phyloP scores from a whole-genome alignment of 108 stramenopile genomes.

The Seminavis robusta region DNA sequence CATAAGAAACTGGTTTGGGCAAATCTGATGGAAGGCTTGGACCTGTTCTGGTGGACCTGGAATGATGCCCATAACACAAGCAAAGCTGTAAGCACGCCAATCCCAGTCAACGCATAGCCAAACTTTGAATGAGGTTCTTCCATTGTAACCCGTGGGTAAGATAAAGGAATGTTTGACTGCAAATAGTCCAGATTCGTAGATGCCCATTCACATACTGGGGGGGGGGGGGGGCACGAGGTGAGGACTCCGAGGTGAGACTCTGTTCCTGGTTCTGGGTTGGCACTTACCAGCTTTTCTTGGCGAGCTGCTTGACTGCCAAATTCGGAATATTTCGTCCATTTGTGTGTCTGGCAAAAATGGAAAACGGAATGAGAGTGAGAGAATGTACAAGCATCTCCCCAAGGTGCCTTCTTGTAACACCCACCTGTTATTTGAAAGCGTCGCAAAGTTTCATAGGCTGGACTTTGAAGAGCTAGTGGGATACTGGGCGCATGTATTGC shows the following conservation, averaged over 20 bases:
- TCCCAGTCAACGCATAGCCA: neutral
- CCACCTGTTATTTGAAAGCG: neutral
- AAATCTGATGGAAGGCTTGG: neutral
- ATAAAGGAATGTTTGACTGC: conserved; percentile 10
- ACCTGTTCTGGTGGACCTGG: no score
- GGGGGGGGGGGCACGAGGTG: no score
- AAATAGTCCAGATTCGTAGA: conserved; percentile 20
- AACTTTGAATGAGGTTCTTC: neutral
- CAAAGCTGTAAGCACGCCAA: conserved; percentile 6
- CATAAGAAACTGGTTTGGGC: conserved; percentile 26
- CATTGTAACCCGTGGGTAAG: conserved; percentile 19
- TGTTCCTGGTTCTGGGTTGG: no score
- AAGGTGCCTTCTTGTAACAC: no score
- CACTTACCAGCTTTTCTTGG: conserved; percentile 21
- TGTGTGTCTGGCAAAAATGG: neutral
- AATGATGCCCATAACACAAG: no score
- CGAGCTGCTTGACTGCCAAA: neutral
- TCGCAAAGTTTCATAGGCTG: conserved; percentile 6
- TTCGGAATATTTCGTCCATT: neutral
- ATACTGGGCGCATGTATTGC: neutral
- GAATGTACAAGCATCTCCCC: no score
- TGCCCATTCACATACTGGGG: conserved; percentile 21
- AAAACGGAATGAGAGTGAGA: no score
- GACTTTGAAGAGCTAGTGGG: conserved; percentile 3
- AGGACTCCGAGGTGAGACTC: no score